Conservation (phyloP, 1,284 basidiomycete species). For the Wolfiporia cocos region DNA sequence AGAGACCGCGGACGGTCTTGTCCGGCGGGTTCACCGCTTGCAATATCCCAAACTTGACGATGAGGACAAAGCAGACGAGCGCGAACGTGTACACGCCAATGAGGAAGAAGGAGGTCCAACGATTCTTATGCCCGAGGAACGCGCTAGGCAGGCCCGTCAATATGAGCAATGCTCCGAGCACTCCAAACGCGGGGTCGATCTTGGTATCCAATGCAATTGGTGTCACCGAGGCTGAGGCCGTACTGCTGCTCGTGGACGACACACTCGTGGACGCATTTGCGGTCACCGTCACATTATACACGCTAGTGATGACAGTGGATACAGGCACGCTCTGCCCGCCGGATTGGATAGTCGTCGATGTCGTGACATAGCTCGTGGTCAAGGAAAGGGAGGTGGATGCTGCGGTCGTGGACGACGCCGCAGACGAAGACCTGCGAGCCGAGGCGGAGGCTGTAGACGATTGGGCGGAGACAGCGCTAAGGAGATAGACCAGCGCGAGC, state of each 20-base stretch:
- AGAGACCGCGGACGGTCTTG: constrained; percentile 79
- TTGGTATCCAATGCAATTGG: constrained; percentile 61
- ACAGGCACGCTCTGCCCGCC: constrained; percentile 41
- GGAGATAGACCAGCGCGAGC: constrained; percentile 11
- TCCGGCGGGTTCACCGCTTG: constrained; percentile 78
- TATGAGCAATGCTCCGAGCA: constrained; percentile 85
- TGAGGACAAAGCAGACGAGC: constrained; percentile 82
- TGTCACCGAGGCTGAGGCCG: constrained; percentile 39
- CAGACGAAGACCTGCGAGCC: constrained; percentile 9
- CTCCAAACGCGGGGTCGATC: constrained; percentile 85
- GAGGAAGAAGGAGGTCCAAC: constrained; percentile 94
- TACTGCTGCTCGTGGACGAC: constrained; percentile 29
- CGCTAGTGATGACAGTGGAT: constrained; percentile 48
- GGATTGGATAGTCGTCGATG: constrained; percentile 40
- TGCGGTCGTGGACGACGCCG: constrained; percentile 14
- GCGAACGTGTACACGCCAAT: constrained; percentile 87
- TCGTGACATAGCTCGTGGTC: constrained; percentile 19
- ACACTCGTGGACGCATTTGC: constrained; percentile 29
- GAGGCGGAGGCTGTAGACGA: constrained; percentile 7
- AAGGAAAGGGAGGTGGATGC: constrained; percentile 17
- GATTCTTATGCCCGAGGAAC: constrained; percentile 89
- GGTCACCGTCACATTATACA: constrained; percentile 51
- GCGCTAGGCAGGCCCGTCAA: constrained; percentile 85
- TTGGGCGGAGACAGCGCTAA: constrained; percentile 14
- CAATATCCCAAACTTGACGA: constrained; percentile 84